A percentile compares a stretch with the other conserved stretches of the same genome.
Conservation (phyloP, 805 yeast genomes). For the Wickerhamiella dianesei region DNA sequence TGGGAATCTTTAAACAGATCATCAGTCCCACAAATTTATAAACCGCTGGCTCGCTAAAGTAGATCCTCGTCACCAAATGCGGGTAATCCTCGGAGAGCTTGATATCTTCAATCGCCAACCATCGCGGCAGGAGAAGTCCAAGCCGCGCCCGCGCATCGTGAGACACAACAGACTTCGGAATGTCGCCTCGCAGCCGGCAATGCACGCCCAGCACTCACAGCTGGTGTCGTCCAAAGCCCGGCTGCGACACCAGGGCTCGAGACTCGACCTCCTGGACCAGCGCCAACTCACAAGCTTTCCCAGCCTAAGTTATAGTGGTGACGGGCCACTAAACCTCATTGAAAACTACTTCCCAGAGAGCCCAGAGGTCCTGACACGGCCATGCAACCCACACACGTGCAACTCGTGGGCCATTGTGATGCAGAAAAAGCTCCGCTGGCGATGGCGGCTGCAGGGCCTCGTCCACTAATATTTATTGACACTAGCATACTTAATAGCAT, state of each 20-base stretch:
- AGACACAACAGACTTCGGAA: not conserved
- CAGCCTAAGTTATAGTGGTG: conserved; percentile 4
- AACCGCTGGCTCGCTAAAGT: not conserved
- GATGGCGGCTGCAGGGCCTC: conserved; percentile 38
- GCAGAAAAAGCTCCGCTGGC: conserved; percentile 33
- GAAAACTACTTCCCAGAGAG: conserved; percentile 23
- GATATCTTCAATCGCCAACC: not conserved
- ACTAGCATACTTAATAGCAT: not conserved
- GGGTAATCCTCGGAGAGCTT: not conserved
- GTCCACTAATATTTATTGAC: conserved; percentile 24
- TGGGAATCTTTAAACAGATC: not conserved
- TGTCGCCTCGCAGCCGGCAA: conserved; percentile 2
- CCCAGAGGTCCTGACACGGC: not conserved
- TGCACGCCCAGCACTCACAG: conserved; percentile 6
- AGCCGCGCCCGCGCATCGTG: not conserved
- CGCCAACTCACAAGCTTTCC: conserved; percentile 28
- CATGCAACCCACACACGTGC: not conserved
- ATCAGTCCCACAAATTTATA: not conserved
- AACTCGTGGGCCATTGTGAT: conserved; percentile 19
- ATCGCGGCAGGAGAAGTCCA: not conserved
- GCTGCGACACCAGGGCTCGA: conserved; percentile 20
- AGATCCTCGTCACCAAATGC: not conserved
- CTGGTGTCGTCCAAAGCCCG: conserved; percentile 5
- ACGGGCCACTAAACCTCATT: conserved; percentile 14
- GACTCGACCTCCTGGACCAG: conserved; percentile 29